These are phyloP conservation scores for Austroboletus eburneus DNA, from an alignment of 768 basidiomycete genomes.

Conservation along the genomic window DNA sequence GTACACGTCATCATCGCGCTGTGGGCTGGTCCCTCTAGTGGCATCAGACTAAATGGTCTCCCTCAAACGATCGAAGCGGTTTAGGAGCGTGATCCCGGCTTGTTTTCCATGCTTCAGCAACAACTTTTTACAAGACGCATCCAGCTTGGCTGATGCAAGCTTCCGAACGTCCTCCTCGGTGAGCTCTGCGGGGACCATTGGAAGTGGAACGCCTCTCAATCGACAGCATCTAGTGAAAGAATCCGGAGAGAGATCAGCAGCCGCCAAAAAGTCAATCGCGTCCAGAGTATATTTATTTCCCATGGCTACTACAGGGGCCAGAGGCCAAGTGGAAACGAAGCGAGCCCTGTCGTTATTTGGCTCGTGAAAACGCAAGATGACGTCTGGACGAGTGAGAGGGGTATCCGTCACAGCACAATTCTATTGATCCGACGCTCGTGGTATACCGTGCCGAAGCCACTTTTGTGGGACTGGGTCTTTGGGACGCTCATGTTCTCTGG, in stretches of 20 bases:
- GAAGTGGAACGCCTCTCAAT: conserved; percentile 29
- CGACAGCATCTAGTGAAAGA: conserved; percentile 34
- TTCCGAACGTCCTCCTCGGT: conserved; percentile 63
- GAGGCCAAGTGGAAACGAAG: conserved; percentile 96
- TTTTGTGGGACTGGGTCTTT: conserved; percentile 91
- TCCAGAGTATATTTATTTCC: conserved; percentile 97
- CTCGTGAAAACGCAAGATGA: not conserved
- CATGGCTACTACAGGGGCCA: conserved; percentile 92
- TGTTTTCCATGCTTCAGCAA: conserved; percentile 39
- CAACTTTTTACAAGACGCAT: conserved; percentile 64
- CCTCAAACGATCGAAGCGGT: conserved; percentile 61
- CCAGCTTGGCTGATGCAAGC: conserved; percentile 64
- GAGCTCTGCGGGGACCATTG: conserved; percentile 44
- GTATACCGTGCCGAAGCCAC: conserved; percentile 97
- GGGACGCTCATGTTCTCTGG: conserved; percentile 95
- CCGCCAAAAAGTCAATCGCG: conserved; percentile 78
- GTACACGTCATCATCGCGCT: conserved; percentile 77
- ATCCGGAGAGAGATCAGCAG: conserved; percentile 46
- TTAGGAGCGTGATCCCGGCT: conserved; percentile 64
- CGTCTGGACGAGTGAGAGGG: conserved; percentile 56
- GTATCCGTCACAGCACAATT: conserved; percentile 95
- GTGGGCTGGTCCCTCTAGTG: conserved; percentile 68
- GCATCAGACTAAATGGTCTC: conserved; percentile 83
- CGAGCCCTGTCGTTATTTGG: conserved; percentile 36
- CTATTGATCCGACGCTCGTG: conserved; percentile 93